phyloP scores from a whole-genome alignment of 257 asterid genomes.

The Nicotiana tabacum region DNA sequence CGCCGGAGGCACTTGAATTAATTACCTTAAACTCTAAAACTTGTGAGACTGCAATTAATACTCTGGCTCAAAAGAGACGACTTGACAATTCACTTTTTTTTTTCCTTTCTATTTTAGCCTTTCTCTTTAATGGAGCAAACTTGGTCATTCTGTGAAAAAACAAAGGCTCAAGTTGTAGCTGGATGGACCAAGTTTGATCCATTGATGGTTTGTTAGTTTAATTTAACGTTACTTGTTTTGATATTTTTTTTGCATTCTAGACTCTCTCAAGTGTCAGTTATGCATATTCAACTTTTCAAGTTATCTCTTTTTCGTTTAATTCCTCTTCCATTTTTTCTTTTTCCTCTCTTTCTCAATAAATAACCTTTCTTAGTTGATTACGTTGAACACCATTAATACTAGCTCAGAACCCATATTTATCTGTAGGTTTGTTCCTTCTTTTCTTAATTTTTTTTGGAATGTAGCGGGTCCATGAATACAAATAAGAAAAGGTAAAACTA shows the following conservation, averaged over 20 bases:
- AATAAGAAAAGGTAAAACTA: too few species aligned
- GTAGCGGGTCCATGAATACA: too few species aligned
- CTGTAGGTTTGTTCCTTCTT: too few species aligned
- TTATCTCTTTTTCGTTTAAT: too few species aligned
- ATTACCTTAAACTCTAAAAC: not conserved
- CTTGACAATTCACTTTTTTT: not conserved
- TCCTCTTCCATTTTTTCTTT: too few species aligned
- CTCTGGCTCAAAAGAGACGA: not conserved
- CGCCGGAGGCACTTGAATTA: conserved; percentile 28
- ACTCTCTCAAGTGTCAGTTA: not conserved
- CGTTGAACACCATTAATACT: too few species aligned
- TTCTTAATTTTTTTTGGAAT: too few species aligned
- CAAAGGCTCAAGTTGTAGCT: conserved; percentile 7
- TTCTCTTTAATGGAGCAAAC: conserved; percentile 57
- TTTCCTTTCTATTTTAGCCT: not conserved
- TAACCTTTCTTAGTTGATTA: too few species aligned
- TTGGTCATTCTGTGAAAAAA: conserved; percentile 61
- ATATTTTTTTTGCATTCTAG: not conserved
- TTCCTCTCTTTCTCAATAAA: too few species aligned
- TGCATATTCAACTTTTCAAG: not conserved
- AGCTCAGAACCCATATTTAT: too few species aligned
- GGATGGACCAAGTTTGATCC: conserved; percentile 95
- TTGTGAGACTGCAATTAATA: not conserved
- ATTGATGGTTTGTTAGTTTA: conserved; percentile 24
- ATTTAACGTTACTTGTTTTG: not conserved